Evolutionary conservation across 495 filamentous ascomycete species (phyloP).

Genomic region (Xeromyces bisporus): DNA sequence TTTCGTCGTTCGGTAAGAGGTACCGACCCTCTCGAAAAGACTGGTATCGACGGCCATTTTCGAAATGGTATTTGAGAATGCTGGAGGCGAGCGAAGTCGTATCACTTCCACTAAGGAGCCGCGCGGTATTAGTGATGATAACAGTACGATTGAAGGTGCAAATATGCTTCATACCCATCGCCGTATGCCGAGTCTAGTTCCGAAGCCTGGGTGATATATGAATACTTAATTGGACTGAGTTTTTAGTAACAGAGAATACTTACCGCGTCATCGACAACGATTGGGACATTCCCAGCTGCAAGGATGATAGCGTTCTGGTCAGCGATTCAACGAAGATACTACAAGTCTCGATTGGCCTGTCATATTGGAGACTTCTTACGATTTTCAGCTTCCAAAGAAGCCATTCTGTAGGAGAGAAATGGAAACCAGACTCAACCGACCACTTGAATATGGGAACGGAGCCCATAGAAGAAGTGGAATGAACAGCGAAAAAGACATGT

Average conservation of each 20-base stretch:
- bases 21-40: conserved; percentile 28
- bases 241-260: not conserved
- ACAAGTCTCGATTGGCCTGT: not conserved
- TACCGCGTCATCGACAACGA: not conserved
- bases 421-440: too few relatives aligned
- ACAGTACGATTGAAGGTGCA: too few relatives aligned
- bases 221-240: not conserved
- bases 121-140: too few relatives aligned
- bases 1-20: conserved; percentile 34
- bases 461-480: too few relatives aligned
- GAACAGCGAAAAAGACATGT: too few relatives aligned
- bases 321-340: too few relatives aligned
- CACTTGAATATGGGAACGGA: too few relatives aligned
- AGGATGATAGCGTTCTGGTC: not conserved
- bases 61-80: conserved; percentile 35
- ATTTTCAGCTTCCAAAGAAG: not conserved
- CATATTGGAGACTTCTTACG: not conserved
- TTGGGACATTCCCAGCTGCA: not conserved
- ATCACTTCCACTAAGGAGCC: conserved; percentile 9
- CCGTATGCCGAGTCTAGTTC: not conserved
- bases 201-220: not conserved
- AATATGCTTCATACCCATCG: not conserved
- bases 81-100: conserved; percentile 29
- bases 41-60: conserved; percentile 28
- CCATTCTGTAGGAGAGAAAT: too few relatives aligned